phyloP scores from a whole-genome alignment of 805 yeast species.

The Monosporozyma servazzii region DNA sequence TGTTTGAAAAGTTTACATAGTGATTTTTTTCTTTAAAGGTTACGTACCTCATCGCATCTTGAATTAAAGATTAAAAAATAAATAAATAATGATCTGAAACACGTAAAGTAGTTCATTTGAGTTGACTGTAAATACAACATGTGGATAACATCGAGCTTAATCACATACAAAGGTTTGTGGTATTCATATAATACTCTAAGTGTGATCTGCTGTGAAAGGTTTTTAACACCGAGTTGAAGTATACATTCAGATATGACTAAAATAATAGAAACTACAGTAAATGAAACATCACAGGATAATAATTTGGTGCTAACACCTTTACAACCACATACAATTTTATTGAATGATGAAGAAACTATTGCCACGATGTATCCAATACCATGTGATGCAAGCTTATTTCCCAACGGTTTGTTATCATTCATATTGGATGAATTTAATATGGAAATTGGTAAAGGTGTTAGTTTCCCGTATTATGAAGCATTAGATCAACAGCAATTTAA shows the following conservation, averaged over 20 bases:
- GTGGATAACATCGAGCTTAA: background rate
- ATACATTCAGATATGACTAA: background rate
- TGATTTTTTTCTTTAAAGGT: background rate
- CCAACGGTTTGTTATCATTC: conserved; percentile 69
- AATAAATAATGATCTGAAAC: background rate
- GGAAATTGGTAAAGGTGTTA: conserved; percentile 84
- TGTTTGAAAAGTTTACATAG: too few species aligned
- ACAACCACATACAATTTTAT: conserved; percentile 61
- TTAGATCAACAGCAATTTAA: conserved; percentile 68
- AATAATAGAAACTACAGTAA: background rate
- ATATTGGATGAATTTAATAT: conserved; percentile 86
- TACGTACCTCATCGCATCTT: background rate
- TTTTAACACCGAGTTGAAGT: background rate
- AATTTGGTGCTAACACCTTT: conserved; percentile 13
- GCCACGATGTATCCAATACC: conserved; percentile 88
- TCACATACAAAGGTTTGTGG: background rate
- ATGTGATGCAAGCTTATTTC: conserved; percentile 48
- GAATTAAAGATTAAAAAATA: background rate
- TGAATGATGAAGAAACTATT: conserved; percentile 82
- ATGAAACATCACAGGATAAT: background rate
- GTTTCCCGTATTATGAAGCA: conserved; percentile 78
- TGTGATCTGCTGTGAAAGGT: background rate
- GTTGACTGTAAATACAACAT: background rate
- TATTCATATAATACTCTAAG: background rate
- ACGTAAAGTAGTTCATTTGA: background rate